Evolutionary conservation across 2,329 filamentous ascomycete species (phyloP), one percentile per base, ranked within the genome.

Genomic region (Stenocarpella maydis): DNA sequence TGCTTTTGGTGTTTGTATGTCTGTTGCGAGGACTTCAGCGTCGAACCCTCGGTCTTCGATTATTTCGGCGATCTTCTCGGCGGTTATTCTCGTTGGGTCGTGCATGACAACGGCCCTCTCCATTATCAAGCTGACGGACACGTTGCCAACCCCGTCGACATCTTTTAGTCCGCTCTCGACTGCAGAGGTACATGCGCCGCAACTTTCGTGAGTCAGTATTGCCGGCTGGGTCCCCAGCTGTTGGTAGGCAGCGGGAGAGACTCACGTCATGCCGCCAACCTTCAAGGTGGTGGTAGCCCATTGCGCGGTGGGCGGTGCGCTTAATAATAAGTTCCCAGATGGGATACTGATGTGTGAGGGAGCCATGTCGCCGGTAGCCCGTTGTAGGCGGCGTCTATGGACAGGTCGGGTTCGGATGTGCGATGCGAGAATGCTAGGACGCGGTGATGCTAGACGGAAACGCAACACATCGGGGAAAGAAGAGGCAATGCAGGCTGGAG

Each of bases 1-100:
- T 39, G 52, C 60, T 19, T 83, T 80, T 8, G 87, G 85, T 21
- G 85, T 86, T 1, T 89, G 90, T 39, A 93, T 82, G 78, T 97
- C 92, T 21, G 93, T 94, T 4, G 92, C 89, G n/a, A 97, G 82
- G n/a, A 97, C 87, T 74, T 94, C 89, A 47, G 94, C 94, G 76
- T 97, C 95, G 78, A 98, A 98, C 0, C 95, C 95, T 71, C 93
- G 88, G 79, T 97, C 94, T 76, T 98, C 94, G 73, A 98, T 96
- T 43, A 92, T 94, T 73, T 97, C 93, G 77, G 88, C 89, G 70
- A 98, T 87, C 74, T 91, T 83, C 45, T 95, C 92, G 70, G 94
- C 87, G 17, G 93, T 83, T 65, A 98, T 87, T 65, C 88, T 86
- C 67, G 86, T 82, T 1, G 93, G 89, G 80, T 98, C 92, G 81